These are phyloP conservation scores for Penicillium oxalicum DNA, from an alignment of 2,329 filamentous ascomycete species.

Conservation along the genomic window DNA sequence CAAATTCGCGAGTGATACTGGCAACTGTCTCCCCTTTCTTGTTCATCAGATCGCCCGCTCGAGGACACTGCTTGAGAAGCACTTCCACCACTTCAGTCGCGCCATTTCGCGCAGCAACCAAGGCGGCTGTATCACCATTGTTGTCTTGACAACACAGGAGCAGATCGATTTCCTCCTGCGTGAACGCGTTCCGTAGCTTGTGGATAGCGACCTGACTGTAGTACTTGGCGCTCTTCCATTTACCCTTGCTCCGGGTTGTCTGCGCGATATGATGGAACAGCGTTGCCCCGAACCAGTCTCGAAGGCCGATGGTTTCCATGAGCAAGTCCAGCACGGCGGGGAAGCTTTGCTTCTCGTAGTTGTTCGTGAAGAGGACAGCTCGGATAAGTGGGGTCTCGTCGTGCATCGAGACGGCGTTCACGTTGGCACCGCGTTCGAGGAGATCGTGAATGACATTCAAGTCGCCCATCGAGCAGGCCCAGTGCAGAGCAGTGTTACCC, in stretches of 20 bases:
- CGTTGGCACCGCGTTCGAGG: slow-evolving; percentile 69
- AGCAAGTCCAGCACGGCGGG: slow-evolving; percentile 77
- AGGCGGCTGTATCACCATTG: slow-evolving; percentile 85
- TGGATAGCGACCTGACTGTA: slow-evolving; percentile 90
- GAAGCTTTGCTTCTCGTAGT: slow-evolving; percentile 89
- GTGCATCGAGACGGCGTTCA: slow-evolving; percentile 61
- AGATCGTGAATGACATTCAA: slow-evolving; percentile 85
- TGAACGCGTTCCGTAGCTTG: slow-evolving; percentile 71
- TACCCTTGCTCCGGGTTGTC: slow-evolving; percentile 78
- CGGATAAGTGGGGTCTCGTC: slow-evolving; percentile 93
- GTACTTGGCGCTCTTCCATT: slow-evolving; percentile 83
- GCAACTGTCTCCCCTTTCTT: slow-evolving; percentile 75
- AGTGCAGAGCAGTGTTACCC: slow-evolving; percentile 87
- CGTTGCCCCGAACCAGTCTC: slow-evolving; percentile 75
- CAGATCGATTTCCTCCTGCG: slow-evolving; percentile 68
- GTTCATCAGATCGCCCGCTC: slow-evolving; percentile 73
- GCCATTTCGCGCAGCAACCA: slow-evolving; percentile 77
- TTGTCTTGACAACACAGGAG: slow-evolving; percentile 77
- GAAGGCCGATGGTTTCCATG: slow-evolving; percentile 69
- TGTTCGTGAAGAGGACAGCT: slow-evolving; percentile 93
- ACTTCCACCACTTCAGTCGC: slow-evolving; percentile 68
- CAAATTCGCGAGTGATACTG: slow-evolving; percentile 65
- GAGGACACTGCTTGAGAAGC: slow-evolving; percentile 69
- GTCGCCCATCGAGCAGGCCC: slow-evolving; percentile 97
- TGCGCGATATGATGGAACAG: slow-evolving; percentile 92